Base-by-base conservation (phyloP, 225 moss, liverwort and hornwort genomes). In the Asterella californica region DNA sequence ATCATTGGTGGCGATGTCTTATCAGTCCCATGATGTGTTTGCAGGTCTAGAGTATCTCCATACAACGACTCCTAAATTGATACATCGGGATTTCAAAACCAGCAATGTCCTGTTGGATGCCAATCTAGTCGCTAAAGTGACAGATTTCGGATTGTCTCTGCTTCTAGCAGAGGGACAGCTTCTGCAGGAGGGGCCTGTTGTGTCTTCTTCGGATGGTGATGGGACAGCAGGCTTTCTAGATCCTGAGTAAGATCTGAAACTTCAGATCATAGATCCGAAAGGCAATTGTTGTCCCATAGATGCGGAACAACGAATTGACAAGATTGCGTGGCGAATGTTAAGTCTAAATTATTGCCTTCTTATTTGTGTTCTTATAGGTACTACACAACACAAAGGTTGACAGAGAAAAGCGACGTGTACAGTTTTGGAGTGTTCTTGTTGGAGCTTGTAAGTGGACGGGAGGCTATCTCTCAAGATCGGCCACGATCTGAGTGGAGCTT, bases 361-460 rank as follows among this genome's bases (percentile, higher is more conserved):
- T 46, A 5, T 46, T 45, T 46, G 42, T 42, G 42, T 6, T 36
- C n/a, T 46, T 83, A 29, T 80, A 89, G 89, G 81, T 90, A 82
- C n/a, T 80, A 85, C 74, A 65, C 62, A 18, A 78, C 81, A 9
- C 85, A 87, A 45, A 83, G 54, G 64, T 73, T 90, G 70, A 87
- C 83, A 24, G 84, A 79, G 72, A 90, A 84, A 46, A 90, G 90
- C 72, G 90, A 90, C 71, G 85, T 90, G 48, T 90, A 84, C 72
- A 86, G 87, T 83, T 90, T 85, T 81, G 90, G 87, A 59, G 90
- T 90, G 30, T 90, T 90, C 70, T n/a, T 90, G 46, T 72, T 90
- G 70, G 90, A 90, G 76, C 86, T 90, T 6, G 73, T 90, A 30
- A 90, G 87, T 75, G 90, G 90, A 37, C 80, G 87, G 71, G 87